Base-by-base conservation (phyloP, 345 rosid genomes). In the Salix dunnii region DNA sequence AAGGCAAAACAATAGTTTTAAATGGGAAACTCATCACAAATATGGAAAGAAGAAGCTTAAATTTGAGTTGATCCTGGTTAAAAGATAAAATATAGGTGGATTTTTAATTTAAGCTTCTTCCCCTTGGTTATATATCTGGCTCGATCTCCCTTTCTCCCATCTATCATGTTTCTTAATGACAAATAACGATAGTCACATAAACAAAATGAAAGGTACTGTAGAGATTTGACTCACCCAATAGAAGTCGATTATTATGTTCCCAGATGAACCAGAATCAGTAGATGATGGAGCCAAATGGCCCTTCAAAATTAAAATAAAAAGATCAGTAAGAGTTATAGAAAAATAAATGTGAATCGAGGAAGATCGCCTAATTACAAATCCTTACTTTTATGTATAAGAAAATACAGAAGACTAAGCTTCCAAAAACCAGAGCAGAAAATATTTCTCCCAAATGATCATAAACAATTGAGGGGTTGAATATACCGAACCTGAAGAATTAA, bases 371-470 rank as follows among this genome's bases (percentile, higher is more conserved):
- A 68, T 18, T 49, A 42, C 43, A 73, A 61, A 72, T 49, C 77
- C 93, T 84, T 81, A 96, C 99, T 79, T 94, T 96, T 71, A 96
- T 85, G 86, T 92, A 96, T 72, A 96, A 84, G 82, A 94, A 83
- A 85, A 90, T 73, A 79, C 99, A 96, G 84, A 96, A 91, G 75
- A 96, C 36, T 73, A 96, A 85, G 90, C 98, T 96, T 84, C 98
- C 98, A 61, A 92, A 86, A 68, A 94, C 91, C 18, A 94, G 90
- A 21, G 97, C 91, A 0, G 97, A 96, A 76, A 84, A 96, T 86
- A 96, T 96, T 85, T 96, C 99, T 63, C 99, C 99, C 86, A 96
- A 84, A 82, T 88, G 97, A 86, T 96, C 97, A 84, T 96, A 96
- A 77, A 96, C 97, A 81, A 92, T 66, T 0, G 96, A 63, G 28